Conservation (phyloP, 768 basidiomycete genomes). For the Daedaleopsis nitida region DNA sequence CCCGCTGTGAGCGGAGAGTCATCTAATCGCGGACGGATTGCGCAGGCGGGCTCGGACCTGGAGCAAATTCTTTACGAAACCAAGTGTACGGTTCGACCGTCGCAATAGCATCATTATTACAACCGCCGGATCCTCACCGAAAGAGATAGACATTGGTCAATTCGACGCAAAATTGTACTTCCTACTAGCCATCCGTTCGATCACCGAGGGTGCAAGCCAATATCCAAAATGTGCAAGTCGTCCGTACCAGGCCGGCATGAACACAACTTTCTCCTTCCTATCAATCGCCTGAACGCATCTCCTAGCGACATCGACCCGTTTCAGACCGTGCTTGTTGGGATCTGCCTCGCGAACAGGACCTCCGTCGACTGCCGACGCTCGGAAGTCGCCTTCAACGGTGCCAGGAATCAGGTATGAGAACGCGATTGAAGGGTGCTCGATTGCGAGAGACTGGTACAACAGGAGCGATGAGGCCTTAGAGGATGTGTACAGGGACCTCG, state of each 20-base stretch:
- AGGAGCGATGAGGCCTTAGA: constrained; percentile 80
- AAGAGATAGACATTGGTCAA: neutral
- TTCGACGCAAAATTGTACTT: constrained; percentile 64
- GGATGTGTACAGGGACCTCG: constrained; percentile 79
- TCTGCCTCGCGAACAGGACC: constrained; percentile 45
- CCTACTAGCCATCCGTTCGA: constrained; percentile 57
- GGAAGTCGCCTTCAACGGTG: constrained; percentile 77
- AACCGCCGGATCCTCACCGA: too few species aligned
- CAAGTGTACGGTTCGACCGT: too few species aligned
- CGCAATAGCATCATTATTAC: too few species aligned
- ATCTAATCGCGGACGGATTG: constrained; percentile 36
- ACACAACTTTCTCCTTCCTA: constrained; percentile 53
- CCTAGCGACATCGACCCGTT: constrained; percentile 58
- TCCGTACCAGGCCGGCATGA: constrained; percentile 53
- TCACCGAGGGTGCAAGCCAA: constrained; percentile 60
- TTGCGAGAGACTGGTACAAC: constrained; percentile 77
- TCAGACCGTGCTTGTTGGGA: constrained; percentile 60
- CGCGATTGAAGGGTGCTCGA: constrained; percentile 71
- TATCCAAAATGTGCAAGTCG: constrained; percentile 55
- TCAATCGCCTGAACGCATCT: constrained; percentile 66
- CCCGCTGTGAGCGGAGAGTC: constrained; percentile 76
- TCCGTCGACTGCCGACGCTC: constrained; percentile 77
- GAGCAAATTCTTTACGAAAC: too few species aligned
- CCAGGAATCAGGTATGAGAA: constrained; percentile 67
- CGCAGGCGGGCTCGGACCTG: too few species aligned